These are phyloP conservation scores for Pseudodiploospora longispora DNA, from an alignment of 2,329 filamentous ascomycete genomes.

Conservation along the genomic window DNA sequence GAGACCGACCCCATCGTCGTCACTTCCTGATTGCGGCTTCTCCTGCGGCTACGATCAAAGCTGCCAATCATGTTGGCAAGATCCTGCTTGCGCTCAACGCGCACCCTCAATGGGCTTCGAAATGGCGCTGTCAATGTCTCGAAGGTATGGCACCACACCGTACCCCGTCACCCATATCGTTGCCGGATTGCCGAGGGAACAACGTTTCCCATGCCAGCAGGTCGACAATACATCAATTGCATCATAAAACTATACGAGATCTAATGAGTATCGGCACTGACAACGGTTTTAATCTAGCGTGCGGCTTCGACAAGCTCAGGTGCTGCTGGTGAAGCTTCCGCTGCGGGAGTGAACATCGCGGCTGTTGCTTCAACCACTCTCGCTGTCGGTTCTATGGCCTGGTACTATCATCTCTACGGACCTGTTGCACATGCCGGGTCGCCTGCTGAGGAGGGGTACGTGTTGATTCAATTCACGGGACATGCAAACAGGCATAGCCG, in stretches of 20 bases:
- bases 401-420: slow-evolving; percentile 97
- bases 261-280: slow-evolving; percentile 28
- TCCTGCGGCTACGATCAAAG: slow-evolving; percentile 30
- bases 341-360: slow-evolving; percentile 77
- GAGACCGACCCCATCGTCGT: slow-evolving; percentile 31
- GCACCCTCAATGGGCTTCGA: slow-evolving; percentile 71
- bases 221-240: slow-evolving; percentile 21
- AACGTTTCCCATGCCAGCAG: slow-evolving; percentile 16
- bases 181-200: slow-evolving; percentile 27
- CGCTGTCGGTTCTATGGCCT: slow-evolving; percentile 82
- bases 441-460: slow-evolving; percentile 96
- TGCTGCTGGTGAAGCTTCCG: slow-evolving; percentile 60
- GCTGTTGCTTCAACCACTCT: slow-evolving; percentile 79
- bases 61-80: slow-evolving; percentile 80
- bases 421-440: slow-evolving; percentile 81
- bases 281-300: slow-evolving; percentile 38
- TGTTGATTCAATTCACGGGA: slow-evolving; percentile 19
- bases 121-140: slow-evolving; percentile 63
- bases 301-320: slow-evolving; percentile 66
- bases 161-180: slow-evolving; percentile 19
- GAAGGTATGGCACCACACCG: slow-evolving; percentile 55
- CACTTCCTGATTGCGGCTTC: slow-evolving; percentile 26
- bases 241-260: slow-evolving; percentile 12
- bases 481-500: background rate
- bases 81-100: slow-evolving; percentile 82